Base-by-base conservation (phyloP, 768 basidiomycete genomes). In the Mycena vulgaris region DNA sequence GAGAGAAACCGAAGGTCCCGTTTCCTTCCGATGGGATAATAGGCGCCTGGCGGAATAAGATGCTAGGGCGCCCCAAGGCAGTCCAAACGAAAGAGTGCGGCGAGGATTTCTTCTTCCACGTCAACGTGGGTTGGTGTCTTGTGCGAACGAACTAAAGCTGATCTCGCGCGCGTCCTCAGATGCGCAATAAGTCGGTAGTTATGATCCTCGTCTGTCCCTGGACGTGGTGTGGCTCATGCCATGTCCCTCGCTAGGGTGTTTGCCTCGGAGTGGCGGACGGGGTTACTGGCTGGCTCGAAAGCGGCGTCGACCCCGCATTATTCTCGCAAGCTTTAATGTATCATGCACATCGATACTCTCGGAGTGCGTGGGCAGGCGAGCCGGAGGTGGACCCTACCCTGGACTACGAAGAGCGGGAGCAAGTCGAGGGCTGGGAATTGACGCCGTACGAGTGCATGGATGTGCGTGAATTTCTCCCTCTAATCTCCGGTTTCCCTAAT, bases 251-350 rank as follows among this genome's bases (percentile, higher is more conserved):
- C 11, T 23, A 89, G 89, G 88, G 88, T 10, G 69, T 88, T 23
- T 85, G 87, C 6, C 76, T 93, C 28, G 90, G 90, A 30, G 84
- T 93, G 1, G 89, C 91, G 19, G 92, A 93, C 71, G 92, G 92
- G 17, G 90, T 92, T 0, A 91, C 91, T 5, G 92, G 90, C 23
- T 93, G 92, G 92, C 83, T 86, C 60, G 83, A 87, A 60, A 82
- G 84, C 17, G 88, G 89, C n/a, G 83, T 89, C 39, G 92, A 93
- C 75, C 91, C 92, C 0, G 88, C 90, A 6, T 79, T 92, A 49
- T 93, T 92, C 79, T 87, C 90, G 0, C 92, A 93, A 77, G 84
- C 90, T 0, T 78, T 93, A 28, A 91, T 92, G 88, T 91, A 85
- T 75, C 86, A 88, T 76, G 85, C 88, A 6, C 83, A 86, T 70